Percentiles rank a stretch among this genome's conserved stretches.
Conservation (phyloP, 345 rosid species). For the Brassica juncea region DNA sequence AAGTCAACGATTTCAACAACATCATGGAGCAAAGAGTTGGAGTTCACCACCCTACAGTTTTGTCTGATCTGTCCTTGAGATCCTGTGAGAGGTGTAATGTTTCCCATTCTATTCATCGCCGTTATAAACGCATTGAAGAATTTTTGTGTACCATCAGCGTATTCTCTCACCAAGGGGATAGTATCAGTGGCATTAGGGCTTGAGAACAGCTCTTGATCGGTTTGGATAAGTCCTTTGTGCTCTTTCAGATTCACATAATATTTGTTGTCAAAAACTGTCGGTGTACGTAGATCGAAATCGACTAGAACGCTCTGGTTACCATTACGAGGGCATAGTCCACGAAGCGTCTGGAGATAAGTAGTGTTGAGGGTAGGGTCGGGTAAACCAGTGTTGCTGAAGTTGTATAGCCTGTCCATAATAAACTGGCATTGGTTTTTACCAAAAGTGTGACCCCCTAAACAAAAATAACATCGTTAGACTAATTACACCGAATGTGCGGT, state of each 20-base stretch:
- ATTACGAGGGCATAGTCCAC: conserved; percentile 49
- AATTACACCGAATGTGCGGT: neutral
- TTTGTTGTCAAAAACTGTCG: conserved; percentile 55
- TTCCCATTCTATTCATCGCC: neutral
- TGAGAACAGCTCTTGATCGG: neutral
- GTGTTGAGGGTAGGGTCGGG: conserved; percentile 56
- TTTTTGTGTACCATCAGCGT: conserved; percentile 30
- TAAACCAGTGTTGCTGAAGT: conserved; percentile 45
- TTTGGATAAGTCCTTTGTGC: neutral
- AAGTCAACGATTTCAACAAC: neutral
- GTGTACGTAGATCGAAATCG: conserved; percentile 51
- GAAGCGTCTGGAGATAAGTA: conserved; percentile 46
- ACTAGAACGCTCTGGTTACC: conserved; percentile 47
- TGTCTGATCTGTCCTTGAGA: conserved; percentile 53
- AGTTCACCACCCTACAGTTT: conserved; percentile 48
- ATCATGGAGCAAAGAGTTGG: conserved; percentile 19
- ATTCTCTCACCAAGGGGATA: conserved; percentile 48
- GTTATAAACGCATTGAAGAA: conserved; percentile 49
- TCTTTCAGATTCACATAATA: neutral
- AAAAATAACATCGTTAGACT: neutral
- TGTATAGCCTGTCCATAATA: conserved; percentile 54
- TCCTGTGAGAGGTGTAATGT: conserved; percentile 52
- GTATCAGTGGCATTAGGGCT: neutral
- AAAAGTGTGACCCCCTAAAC: conserved; percentile 60
- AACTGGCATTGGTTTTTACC: conserved; percentile 60